Percentiles rank a stretch among this genome's conserved stretches.
Conservation (phyloP, 2,329 filamentous ascomycete species). For the Aspergillus melleus region DNA sequence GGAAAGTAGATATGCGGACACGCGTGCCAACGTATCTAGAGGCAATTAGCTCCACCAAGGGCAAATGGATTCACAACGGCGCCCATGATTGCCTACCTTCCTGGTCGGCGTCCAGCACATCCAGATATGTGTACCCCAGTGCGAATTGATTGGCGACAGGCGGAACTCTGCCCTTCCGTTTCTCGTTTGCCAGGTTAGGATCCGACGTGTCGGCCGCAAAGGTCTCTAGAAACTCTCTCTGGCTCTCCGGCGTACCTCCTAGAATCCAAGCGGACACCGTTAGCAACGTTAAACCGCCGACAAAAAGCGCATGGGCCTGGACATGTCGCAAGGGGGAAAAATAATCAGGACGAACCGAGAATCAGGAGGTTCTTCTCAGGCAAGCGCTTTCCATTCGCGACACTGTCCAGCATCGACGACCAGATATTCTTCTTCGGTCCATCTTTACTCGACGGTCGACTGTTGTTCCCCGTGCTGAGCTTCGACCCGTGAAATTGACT, state of each 20-base stretch:
- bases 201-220: conserved; percentile 46
- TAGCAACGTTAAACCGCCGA: conserved; percentile 14
- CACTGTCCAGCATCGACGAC: conserved; percentile 88
- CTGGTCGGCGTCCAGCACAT: conserved; percentile 89
- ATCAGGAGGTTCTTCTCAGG: conserved; percentile 91
- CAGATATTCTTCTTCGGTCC: conserved; percentile 80
- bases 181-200: conserved; percentile 47
- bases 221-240: conserved; percentile 77
- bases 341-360: conserved; percentile 59
- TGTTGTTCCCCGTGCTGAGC: conserved; percentile 32
- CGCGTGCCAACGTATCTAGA: conserved; percentile 80
- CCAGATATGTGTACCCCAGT: conserved; percentile 90
- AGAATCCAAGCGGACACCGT: conserved; percentile 19
- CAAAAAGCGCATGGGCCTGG: conserved; percentile 3
- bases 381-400: conserved; percentile 84
- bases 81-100: conserved; percentile 63
- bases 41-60: conserved; percentile 1
- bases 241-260: conserved; percentile 81
- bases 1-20: conserved; percentile 86
- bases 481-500: conserved; percentile 37
- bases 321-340: conserved; percentile 7
- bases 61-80: neutral
- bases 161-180: conserved; percentile 57
- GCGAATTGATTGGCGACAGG: conserved; percentile 91
- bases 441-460: conserved; percentile 58